Base-by-base conservation (phyloP, 495 filamentous ascomycete genomes). In the Penicillium pulvis region DNA sequence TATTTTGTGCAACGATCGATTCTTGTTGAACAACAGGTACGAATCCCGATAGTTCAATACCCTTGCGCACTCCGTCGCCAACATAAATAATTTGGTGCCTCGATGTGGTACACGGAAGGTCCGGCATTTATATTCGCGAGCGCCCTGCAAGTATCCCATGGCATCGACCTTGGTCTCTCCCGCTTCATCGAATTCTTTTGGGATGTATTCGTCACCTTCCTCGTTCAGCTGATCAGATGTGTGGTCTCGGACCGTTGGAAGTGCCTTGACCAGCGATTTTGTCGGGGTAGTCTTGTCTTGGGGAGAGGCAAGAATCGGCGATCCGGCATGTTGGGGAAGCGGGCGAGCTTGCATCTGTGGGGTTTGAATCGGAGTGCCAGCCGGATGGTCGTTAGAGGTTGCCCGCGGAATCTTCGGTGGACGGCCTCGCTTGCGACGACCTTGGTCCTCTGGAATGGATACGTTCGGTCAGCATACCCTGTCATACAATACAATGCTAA, bases 11-110 rank as follows among this genome's bases (percentile, higher is more conserved):
- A 99, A 81, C 2, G 95, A 98, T 57, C 93, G 79, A 66, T 99
- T 99, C 76, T 99, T 99, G 83, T 99, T 99, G 80, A 99, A 99
- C 14, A 99, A 79, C 47, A 99, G 76, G 72, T 99, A 99, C 16
- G 95, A 99, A 71, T 99, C 94, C 55, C 94, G 85, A 70, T 99
- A 99, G 26, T 91, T 91, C 26, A 99, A 79, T 6, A 97, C 93
- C 51, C 94, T 83, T 10, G 95, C 94, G 71, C 95, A 99, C 76
- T 99, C 94, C 36, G 94, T 99, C 45, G 94, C 94, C 43, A 98
- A 84, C 94, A 99, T 99, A 72, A 98, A 99, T 10, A 97, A 80
- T 74, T 99, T 99, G 48, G 91, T 87, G 3, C 90, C 91, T 53
- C 95, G 83, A 60, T 92, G 84, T 12, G 93, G 93, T 11, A 99